Base-by-base conservation (phyloP, 768 basidiomycete species). In the Peribolospora kevripleyi region DNA sequence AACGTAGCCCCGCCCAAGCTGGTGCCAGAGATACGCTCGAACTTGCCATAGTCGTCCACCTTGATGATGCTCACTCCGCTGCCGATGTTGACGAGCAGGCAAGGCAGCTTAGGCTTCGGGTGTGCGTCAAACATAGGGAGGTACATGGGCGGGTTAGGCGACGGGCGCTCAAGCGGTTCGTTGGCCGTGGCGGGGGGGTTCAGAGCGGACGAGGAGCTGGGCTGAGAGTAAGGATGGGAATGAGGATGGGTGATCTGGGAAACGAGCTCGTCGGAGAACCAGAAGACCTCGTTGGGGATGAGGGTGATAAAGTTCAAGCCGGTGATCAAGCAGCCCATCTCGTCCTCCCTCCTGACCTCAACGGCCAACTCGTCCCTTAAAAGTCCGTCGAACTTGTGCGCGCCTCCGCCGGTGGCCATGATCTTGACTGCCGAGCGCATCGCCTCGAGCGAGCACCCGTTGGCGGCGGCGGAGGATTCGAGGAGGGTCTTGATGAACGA, bases 311-410 rank as follows among this genome's bases (percentile, higher is more conserved):
- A 98, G 68, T 85, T 83, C 65, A 98, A 73, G 39, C 93, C 93
- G 62, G 86, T 81, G 61, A 95, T 97, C 65, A 97, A 69, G 63
- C 93, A 95, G 70, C 86, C 91, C 93, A 98, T 97, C 74, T 98
- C 93, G 66, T 97, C 93, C 68, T 97, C 91, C 55, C 81, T 69
- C 58, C 73, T 71, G 47, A 95, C 86, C 64, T 90, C 86, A 52
- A 97, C 84, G 38, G 73, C 77, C 10, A 95, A 71, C 59, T 76
- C 76, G 25, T 71, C 71, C 52, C 72, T 72, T 67, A 98, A 81
- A 52, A 83, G 70, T 62, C 84, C 81, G 67, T 90, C 80, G 70
- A 90, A 97, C 64, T 77, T 80, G 73, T 93, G 87, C 46, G 91
- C 91, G 43, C 93, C 93, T 13, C 93, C 93, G 13, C 93, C 93